Conservation (phyloP, 352 stramenopile genomes). For the Plasmopara muralis region DNA sequence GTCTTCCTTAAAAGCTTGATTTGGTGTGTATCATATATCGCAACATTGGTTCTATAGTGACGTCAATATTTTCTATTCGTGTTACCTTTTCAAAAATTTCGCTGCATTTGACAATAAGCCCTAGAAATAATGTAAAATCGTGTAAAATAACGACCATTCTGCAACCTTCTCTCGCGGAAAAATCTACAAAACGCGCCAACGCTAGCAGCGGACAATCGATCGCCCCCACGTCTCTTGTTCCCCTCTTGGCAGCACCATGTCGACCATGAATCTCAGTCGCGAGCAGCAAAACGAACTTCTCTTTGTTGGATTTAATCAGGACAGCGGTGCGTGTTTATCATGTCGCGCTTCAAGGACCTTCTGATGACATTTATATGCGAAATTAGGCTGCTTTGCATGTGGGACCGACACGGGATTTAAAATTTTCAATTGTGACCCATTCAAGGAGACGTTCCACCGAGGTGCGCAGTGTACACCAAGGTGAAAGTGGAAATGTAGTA, state of each 20-base stretch:
- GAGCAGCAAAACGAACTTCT: constrained; percentile 91
- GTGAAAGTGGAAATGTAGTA: no score
- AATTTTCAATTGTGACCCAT: constrained; percentile 98
- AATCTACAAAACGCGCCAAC: constrained; percentile 20
- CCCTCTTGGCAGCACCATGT: constrained; percentile 23
- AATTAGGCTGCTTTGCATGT: constrained; percentile 88
- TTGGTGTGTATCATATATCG: no score
- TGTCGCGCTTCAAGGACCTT: background rate
- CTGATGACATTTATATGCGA: background rate
- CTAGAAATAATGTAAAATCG: no score
- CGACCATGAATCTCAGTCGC: constrained; percentile 79
- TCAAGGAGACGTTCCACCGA: constrained; percentile 95
- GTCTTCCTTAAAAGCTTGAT: no score
- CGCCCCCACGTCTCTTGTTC: constrained; percentile 2
- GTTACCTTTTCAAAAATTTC: no score
- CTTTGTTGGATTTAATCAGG: constrained; percentile 94
- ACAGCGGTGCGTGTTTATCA: constrained; percentile 54
- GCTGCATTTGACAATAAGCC: no score
- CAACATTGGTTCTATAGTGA: no score
- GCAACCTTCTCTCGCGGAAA: constrained; percentile 12
- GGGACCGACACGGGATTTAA: constrained; percentile 96
- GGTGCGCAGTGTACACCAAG: constrained; percentile 25
- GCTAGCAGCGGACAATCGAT: constrained; percentile 8
- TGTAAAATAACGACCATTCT: background rate
- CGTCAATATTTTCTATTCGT: no score